These are phyloP conservation scores for Leptographium procerum DNA, from an alignment of 2,329 filamentous ascomycete species.

Conservation along the genomic window DNA sequence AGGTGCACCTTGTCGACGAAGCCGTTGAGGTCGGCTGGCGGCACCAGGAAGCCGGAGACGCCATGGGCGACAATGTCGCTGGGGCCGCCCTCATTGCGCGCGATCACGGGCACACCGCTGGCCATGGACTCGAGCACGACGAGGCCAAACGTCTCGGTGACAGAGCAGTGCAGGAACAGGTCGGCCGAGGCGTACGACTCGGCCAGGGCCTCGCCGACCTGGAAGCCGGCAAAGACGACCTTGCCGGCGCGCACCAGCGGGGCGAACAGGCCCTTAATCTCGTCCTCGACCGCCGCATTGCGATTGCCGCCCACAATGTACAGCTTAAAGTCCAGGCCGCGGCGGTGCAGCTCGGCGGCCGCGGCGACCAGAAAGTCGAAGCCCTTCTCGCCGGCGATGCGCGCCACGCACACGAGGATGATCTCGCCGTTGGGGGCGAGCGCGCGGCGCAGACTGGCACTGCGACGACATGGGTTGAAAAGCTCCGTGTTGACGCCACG, in stretches of 20 bases:
- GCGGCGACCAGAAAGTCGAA: slow-evolving; percentile 54
- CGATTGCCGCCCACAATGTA: slow-evolving; percentile 58
- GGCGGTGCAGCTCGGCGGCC: slow-evolving; percentile 40
- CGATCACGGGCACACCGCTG: slow-evolving; percentile 56
- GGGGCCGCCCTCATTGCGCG: slow-evolving; percentile 57
- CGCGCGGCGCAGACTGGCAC: slow-evolving; percentile 35
- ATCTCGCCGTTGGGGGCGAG: slow-evolving; percentile 52
- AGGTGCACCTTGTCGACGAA: slow-evolving; percentile 44
- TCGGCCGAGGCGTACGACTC: slow-evolving; percentile 56
- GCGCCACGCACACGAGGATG: slow-evolving; percentile 54
- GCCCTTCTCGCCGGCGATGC: slow-evolving; percentile 59
- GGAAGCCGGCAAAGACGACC: slow-evolving; percentile 57
- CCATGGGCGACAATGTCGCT: slow-evolving; percentile 53
- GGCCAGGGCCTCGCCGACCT: slow-evolving; percentile 49
- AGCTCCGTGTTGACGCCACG: slow-evolving; percentile 53
- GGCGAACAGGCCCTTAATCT: slow-evolving; percentile 49
- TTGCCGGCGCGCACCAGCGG: slow-evolving; percentile 33
- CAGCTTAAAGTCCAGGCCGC: slow-evolving; percentile 49
- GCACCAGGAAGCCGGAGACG: slow-evolving; percentile 48
- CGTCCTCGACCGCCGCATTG: slow-evolving; percentile 49
- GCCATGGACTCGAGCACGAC: slow-evolving; percentile 63
- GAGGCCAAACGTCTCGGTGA: slow-evolving; percentile 62
- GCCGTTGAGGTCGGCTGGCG: slow-evolving; percentile 43
- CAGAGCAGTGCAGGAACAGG: slow-evolving; percentile 59
- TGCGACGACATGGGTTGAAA: slow-evolving; percentile 45